phyloP scores from a whole-genome alignment of 768 basidiomycete species.

The Xanthoconium stramineum region DNA sequence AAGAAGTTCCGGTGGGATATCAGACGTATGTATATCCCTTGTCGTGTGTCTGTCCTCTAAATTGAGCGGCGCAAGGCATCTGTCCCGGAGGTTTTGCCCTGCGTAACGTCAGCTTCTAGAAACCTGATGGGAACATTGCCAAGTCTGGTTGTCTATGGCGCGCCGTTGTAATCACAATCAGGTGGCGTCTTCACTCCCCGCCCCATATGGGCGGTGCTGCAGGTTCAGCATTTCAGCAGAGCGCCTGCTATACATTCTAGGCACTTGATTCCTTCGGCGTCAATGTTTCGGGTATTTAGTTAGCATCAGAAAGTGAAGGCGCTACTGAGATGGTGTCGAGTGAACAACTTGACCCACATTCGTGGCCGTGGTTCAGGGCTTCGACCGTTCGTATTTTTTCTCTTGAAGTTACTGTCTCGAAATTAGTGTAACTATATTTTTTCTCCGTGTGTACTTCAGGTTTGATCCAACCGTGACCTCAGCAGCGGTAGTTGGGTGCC shows the following conservation, averaged over 20 bases:
- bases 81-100: neutral
- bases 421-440: neutral
- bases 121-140: neutral
- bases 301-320: neutral
- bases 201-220: neutral
- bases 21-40: neutral
- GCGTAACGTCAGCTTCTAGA: neutral
- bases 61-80: conserved; percentile 5
- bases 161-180: neutral
- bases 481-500: too few species aligned
- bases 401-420: neutral
- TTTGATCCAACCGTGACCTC: neutral
- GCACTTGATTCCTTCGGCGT: neutral
- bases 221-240: neutral
- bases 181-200: neutral
- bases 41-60: conserved; percentile 6
- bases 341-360: neutral
- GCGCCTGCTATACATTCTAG: neutral
- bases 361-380: too few species aligned
- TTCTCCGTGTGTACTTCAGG: neutral
- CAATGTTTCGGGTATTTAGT: neutral
- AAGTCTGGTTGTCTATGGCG: neutral
- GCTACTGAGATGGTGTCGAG: neutral
- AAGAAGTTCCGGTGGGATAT: neutral
- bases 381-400: too few species aligned